phyloP scores from a whole-genome alignment of 257 asterid genomes.

The Solanum ossicruentum region DNA sequence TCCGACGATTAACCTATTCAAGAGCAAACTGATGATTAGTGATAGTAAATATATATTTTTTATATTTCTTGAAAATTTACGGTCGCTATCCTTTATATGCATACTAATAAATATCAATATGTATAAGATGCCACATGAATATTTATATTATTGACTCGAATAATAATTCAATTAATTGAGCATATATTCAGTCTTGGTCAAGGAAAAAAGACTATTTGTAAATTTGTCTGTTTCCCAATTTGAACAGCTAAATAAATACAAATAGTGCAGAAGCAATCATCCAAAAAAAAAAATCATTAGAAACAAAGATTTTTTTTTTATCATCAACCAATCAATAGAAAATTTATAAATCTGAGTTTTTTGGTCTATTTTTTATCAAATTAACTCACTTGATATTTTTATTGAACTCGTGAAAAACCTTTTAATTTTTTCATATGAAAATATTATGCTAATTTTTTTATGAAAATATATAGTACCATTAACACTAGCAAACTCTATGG shows the following conservation, averaged over 20 bases:
- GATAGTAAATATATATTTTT: too few species aligned
- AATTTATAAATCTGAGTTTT: neutral
- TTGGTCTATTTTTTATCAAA: fast-evolving
- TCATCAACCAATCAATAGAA: neutral
- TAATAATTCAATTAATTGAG: neutral
- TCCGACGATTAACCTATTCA: too few species aligned
- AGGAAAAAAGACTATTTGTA: neutral
- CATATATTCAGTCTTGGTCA: neutral
- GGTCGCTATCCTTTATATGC: neutral
- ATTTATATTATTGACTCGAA: neutral
- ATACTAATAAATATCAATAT: neutral
- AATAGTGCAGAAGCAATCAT: neutral
- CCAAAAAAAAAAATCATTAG: too few species aligned
- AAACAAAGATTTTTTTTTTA: too few species aligned
- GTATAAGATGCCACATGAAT: neutral
- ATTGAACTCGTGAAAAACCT: too few species aligned
- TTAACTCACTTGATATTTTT: too few species aligned
- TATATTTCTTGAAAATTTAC: neutral
- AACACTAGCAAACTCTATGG: neutral
- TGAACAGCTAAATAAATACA: neutral
- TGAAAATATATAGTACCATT: too few species aligned
- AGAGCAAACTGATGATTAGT: too few species aligned
- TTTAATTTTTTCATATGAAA: neutral
- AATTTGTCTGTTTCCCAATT: neutral
- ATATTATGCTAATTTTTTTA: too few species aligned